These are phyloP conservation scores for Neobulgaria alba DNA, from an alignment of 2,329 filamentous ascomycete genomes.

Conservation along the genomic window DNA sequence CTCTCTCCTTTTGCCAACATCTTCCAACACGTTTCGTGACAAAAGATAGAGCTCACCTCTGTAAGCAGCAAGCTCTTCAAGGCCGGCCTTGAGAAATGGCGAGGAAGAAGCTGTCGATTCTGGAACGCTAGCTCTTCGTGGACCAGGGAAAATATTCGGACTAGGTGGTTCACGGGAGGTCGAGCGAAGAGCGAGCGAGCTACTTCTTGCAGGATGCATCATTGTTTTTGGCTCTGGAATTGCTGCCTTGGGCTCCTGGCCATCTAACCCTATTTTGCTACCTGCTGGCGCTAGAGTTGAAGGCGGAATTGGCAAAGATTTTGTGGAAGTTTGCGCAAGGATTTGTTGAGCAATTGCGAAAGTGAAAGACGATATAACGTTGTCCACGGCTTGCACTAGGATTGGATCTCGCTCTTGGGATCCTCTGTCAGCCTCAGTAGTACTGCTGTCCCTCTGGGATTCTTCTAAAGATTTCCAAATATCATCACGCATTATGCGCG, in stretches of 20 bases:
- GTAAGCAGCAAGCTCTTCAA: conserved; percentile 74
- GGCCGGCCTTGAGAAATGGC: conserved; percentile 51
- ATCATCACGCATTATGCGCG: conserved; percentile 72
- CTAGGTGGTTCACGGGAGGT: conserved; percentile 39
- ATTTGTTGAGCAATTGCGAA: conserved; percentile 71
- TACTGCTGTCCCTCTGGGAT: conserved; percentile 2
- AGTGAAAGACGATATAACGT: conserved; percentile 68
- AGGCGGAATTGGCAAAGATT: conserved; percentile 56
- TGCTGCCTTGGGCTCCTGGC: conserved; percentile 50
- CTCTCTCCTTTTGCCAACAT: conserved; percentile 58
- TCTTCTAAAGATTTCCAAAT: conserved; percentile 50
- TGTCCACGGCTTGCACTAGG: conserved; percentile 53
- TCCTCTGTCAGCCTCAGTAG: not conserved
- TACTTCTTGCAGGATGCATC: conserved; percentile 58
- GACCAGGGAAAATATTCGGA: conserved; percentile 45
- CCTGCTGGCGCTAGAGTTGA: conserved; percentile 39
- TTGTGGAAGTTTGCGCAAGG: conserved; percentile 64
- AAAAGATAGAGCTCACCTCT: conserved; percentile 76
- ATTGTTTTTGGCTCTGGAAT: conserved; percentile 63
- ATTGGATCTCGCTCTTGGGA: conserved; percentile 27
- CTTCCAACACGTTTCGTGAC: conserved; percentile 70
- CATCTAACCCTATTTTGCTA: conserved; percentile 27
- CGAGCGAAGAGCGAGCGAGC: conserved; percentile 45
- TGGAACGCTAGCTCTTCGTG: conserved; percentile 32
- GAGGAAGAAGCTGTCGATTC: conserved; percentile 34